Conservation (phyloP, 23 red algal species). For the Gracilaria domingensis region DNA sequence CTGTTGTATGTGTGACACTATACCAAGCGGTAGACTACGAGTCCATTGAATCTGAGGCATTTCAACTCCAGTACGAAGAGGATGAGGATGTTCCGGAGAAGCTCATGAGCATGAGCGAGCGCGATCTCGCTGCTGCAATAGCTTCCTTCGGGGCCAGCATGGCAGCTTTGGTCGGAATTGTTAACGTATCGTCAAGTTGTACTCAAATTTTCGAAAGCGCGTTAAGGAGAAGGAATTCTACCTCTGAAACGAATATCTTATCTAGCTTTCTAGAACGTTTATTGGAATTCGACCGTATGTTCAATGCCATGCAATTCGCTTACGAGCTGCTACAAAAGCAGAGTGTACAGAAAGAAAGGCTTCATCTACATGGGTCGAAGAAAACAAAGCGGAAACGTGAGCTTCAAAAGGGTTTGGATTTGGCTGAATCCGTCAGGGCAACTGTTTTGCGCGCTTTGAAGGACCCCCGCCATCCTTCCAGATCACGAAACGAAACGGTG, state of each 20-base stretch:
- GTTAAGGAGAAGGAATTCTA: conserved; percentile 9
- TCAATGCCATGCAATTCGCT: conserved; percentile 58
- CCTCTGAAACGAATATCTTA: not conserved
- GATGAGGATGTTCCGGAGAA: conserved; percentile 35
- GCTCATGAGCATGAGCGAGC: conserved; percentile 6
- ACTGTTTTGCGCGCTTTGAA: conserved; percentile 27
- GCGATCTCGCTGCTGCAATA: conserved; percentile 55
- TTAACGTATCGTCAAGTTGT: conserved; percentile 45
- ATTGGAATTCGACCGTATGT: conserved; percentile 59
- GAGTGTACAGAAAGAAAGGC: conserved; percentile 5
- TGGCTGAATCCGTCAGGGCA: conserved; percentile 20
- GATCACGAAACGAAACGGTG: not conserved
- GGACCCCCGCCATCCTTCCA: not conserved
- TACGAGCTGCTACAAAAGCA: conserved; percentile 45
- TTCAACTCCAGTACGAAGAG: not conserved
- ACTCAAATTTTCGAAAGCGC: conserved; percentile 16
- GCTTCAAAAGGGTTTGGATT: conserved; percentile 3
- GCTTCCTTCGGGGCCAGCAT: conserved; percentile 54
- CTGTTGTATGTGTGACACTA: conserved; percentile 63
- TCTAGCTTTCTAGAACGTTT: conserved; percentile 55
- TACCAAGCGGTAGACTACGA: conserved; percentile 63
- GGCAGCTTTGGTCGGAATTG: conserved; percentile 66
- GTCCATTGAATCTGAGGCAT: conserved; percentile 3
- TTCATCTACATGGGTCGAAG: conserved; percentile 21
- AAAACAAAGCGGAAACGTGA: not conserved